These are phyloP conservation scores for Curvularia eragrostidis DNA, from an alignment of 2,329 filamentous ascomycete genomes.

Conservation along the genomic window DNA sequence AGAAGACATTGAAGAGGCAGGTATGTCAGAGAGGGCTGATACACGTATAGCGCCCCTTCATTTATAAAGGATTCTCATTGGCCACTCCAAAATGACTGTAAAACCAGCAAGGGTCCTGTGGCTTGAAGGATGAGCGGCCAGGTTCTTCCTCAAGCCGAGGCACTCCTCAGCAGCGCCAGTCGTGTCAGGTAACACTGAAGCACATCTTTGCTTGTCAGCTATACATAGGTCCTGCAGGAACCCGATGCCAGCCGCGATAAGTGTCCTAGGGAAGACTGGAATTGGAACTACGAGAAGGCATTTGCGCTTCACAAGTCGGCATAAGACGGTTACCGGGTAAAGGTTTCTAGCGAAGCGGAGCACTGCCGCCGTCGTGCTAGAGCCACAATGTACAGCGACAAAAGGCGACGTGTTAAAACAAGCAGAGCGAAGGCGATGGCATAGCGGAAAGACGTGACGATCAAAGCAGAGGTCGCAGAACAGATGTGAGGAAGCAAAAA, in stretches of 20 bases:
- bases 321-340: constrained; percentile 12
- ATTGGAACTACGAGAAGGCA: not conserved
- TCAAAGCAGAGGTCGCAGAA: not conserved
- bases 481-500: not conserved
- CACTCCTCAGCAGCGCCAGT: not conserved
- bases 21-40: not conserved
- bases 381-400: not conserved
- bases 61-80: not conserved
- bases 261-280: not conserved
- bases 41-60: not conserved
- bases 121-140: not conserved
- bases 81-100: not conserved
- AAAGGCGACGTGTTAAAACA: not conserved
- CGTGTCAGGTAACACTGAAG: not conserved
- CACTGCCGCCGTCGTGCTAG: not conserved
- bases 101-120: not conserved
- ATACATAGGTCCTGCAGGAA: not conserved
- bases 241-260: not conserved
- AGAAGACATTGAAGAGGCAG: not conserved
- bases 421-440: not conserved
- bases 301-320: not conserved
- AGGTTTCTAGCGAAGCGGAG: constrained; percentile 10
- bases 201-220: not conserved
- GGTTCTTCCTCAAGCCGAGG: not conserved
- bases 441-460: not conserved